Evolutionary conservation across 148 eudicot genomes (phyloP), one percentile per base, ranked within the genome.

Genomic region (Camellia lanceoleosa): DNA sequence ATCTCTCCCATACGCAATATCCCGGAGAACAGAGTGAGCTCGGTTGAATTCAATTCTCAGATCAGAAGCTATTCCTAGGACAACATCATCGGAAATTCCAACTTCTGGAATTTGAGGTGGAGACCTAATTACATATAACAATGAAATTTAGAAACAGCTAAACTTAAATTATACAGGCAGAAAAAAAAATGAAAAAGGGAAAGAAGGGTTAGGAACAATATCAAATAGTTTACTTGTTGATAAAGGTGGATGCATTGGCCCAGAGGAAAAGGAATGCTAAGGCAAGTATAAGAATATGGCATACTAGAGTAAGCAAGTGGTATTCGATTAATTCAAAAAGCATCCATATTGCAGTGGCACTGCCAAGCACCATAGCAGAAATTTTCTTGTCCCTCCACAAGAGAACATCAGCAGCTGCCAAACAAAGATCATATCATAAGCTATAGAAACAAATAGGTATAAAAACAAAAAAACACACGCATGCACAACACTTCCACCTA

Each of bases 301-400:
- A 96, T 61, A 91, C 84, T 52, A 96, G 88, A 54, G 93, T 86
- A 56, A 96, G 91, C 80, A 96, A 87, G 87, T 94, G 97, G 82
- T 94, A 96, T 43, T 94, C 92, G 55, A 94, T 83, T 82, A 94
- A 78, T 83, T 96, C 99, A 77, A 93, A 92, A 79, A 93, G 92
- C 80, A 90, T 87, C 99, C 99, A 96, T 46, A 94, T 88, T 72
- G 86, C 84, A 56, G 99, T 96, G 55, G 93, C 98, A 79, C 88
- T 84, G 73, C 98, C 89, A 63, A 96, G 82, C 73, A 91, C 92
- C 51, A 89, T 73, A 84, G 87, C 95, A 55, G 98, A 84, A 81
- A 87, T 67, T 82, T 92, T 93, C 92, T 91, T 93, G 94, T 96
- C 87, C 85, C 97, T 93, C 99, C 98, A 96, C 10, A 96, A 79